phyloP scores from a whole-genome alignment of 2,329 filamentous ascomycete species.

The Neocucurbitaria cava region DNA sequence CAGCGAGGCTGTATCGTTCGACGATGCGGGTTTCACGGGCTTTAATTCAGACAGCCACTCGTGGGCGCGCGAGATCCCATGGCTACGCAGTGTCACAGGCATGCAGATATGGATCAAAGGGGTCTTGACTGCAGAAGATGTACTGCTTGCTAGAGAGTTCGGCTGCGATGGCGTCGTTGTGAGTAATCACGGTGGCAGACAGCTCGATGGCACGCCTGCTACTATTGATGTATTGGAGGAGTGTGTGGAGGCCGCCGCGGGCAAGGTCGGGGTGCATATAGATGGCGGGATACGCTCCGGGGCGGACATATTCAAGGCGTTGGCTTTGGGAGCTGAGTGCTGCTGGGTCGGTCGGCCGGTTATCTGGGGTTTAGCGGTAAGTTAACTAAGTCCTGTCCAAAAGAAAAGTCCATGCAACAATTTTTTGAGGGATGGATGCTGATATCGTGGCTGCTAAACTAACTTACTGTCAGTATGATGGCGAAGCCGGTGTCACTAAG shows the following conservation, averaged over 20 bases:
- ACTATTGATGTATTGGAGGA: slow-evolving; percentile 7
- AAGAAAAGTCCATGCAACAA: too few species aligned
- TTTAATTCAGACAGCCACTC: slow-evolving; percentile 21
- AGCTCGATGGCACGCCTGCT: slow-evolving; percentile 16
- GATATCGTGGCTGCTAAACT: too few species aligned
- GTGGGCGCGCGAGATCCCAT: slow-evolving; percentile 14
- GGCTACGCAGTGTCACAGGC: slow-evolving; percentile 10
- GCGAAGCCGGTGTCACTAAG: slow-evolving; percentile 17
- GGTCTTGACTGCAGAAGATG: slow-evolving; percentile 59
- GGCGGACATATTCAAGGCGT: slow-evolving; percentile 29
- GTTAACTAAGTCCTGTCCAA: too few species aligned
- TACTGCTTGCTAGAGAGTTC: slow-evolving; percentile 52
- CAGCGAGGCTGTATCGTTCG: too few species aligned
- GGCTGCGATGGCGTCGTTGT: slow-evolving; percentile 56
- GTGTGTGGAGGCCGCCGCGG: slow-evolving; percentile 5
- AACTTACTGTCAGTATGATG: slow-evolving; percentile 11
- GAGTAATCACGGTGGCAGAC: slow-evolving; percentile 46
- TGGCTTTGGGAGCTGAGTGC: slow-evolving; percentile 22
- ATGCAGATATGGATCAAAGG: slow-evolving; percentile 50
- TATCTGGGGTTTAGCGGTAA: slow-evolving; percentile 14
- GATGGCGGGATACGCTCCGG: slow-evolving; percentile 18
- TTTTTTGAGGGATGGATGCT: too few species aligned
- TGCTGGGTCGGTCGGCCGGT: slow-evolving; percentile 16
- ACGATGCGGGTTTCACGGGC: slow-evolving; percentile 35
- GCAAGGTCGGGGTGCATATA: slow-evolving; percentile 5